These are phyloP conservation scores for Astrothelium macrocarpum DNA, from an alignment of 495 filamentous ascomycete genomes.

Conservation along the genomic window DNA sequence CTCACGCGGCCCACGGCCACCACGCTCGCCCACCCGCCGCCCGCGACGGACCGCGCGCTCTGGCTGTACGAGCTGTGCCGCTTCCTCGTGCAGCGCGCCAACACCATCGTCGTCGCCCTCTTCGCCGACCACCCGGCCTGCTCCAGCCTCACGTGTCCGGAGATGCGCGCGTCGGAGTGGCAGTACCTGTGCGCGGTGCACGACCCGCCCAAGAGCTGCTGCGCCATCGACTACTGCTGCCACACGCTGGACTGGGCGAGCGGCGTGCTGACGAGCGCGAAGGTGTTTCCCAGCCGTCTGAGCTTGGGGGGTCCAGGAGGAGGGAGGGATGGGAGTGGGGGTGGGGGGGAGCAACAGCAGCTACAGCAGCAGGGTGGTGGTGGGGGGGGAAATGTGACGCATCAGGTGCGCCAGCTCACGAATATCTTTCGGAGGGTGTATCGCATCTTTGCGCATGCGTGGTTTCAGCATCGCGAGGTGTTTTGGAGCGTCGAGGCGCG, in stretches of 20 bases:
- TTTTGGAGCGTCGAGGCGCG: conserved; percentile 92
- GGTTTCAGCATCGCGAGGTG: conserved; percentile 92
- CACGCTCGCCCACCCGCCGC: conserved; percentile 66
- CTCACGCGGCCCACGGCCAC: conserved; percentile 64
- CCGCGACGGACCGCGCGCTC: conserved; percentile 67
- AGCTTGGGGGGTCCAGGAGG: conserved; percentile 56
- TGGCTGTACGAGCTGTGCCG: conserved; percentile 98
- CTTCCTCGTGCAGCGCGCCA: conserved; percentile 86
- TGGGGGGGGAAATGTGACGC: conserved; percentile 26
- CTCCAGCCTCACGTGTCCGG: conserved; percentile 76
- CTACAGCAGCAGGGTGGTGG: conserved; percentile 7
- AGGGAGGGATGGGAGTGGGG: conserved; percentile 20
- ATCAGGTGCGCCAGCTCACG: conserved; percentile 69
- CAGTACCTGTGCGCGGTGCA: conserved; percentile 98
- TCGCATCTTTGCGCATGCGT: conserved; percentile 94
- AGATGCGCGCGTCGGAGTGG: conserved; percentile 98
- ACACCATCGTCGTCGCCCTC: conserved; percentile 81
- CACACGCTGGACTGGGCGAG: conserved; percentile 96
- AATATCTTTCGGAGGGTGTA: conserved; percentile 93
- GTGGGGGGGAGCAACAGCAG: conserved; percentile 9
- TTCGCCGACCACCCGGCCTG: conserved; percentile 84
- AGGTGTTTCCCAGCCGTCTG: conserved; percentile 84
- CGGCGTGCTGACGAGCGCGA: conserved; percentile 77
- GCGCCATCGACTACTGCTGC: conserved; percentile 97
- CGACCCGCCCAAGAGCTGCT: conserved; percentile 87